These are phyloP conservation scores for Mycocentrospora acerina DNA, from an alignment of 2,329 filamentous ascomycete genomes.

Conservation along the genomic window DNA sequence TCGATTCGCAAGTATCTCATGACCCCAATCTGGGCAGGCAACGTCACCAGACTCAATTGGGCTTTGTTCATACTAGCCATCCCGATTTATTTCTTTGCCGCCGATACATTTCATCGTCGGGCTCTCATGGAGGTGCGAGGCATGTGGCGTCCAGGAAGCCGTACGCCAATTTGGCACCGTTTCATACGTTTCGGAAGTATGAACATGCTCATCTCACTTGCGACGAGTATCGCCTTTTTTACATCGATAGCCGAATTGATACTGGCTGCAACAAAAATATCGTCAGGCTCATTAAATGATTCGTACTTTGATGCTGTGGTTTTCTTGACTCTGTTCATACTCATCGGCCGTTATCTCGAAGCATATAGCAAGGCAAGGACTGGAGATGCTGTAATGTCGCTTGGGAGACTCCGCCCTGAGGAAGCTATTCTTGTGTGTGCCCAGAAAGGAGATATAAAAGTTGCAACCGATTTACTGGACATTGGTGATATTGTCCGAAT, in stretches of 20 bases:
- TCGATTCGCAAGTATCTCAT: conserved; percentile 66
- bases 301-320: conserved; percentile 90
- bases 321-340: conserved; percentile 85
- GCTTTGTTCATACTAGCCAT: conserved; percentile 79
- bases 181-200: conserved; percentile 96
- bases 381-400: conserved; percentile 78
- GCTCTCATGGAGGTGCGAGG: conserved; percentile 76
- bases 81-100: conserved; percentile 82
- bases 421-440: conserved; percentile 70
- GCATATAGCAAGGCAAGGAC: conserved; percentile 90
- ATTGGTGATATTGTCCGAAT: conserved; percentile 63
- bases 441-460: conserved; percentile 42
- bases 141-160: conserved; percentile 76
- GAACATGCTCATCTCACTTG: conserved; percentile 90
- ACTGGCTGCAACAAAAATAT: conserved; percentile 51
- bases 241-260: conserved; percentile 77
- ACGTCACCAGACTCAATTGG: conserved; percentile 74
- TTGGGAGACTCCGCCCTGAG: conserved; percentile 75
- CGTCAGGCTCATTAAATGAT: conserved; percentile 37
- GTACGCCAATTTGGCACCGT: conserved; percentile 69
- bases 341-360: conserved; percentile 73
- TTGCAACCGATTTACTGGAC: conserved; percentile 67
- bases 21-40: conserved; percentile 67
- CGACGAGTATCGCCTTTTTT: conserved; percentile 84
- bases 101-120: conserved; percentile 79